Conservation (phyloP, 2,329 filamentous ascomycete genomes). For the Trichoderma koningiopsis region DNA sequence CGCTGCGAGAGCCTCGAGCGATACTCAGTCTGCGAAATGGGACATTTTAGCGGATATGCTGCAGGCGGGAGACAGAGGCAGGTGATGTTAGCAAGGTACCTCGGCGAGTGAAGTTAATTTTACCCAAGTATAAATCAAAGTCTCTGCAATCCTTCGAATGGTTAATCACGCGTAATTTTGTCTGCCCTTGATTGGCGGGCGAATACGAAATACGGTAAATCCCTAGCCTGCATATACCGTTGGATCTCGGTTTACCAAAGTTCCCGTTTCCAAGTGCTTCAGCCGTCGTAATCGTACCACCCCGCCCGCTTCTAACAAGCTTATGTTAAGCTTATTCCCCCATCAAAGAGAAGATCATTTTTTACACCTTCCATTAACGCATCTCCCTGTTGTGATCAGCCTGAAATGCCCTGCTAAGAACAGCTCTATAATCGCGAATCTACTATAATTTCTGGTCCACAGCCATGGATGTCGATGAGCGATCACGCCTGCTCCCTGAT, state of each 20-base stretch:
- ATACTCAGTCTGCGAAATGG: slow-evolving; percentile 64
- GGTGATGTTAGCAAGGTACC: slow-evolving; percentile 25
- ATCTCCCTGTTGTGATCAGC: background rate
- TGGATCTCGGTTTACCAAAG: background rate
- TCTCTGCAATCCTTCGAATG: background rate
- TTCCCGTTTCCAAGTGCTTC: background rate
- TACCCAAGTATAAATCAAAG: background rate
- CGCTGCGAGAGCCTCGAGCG: slow-evolving; percentile 72
- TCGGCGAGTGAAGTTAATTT: slow-evolving; percentile 18
- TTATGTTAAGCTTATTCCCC: background rate
- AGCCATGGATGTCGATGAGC: background rate
- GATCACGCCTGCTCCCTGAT: background rate
- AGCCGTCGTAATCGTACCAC: background rate
- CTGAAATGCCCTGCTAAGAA: background rate
- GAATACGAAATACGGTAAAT: background rate
- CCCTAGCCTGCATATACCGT: background rate
- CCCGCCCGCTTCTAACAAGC: background rate
- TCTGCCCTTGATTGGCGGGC: background rate
- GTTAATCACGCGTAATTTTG: background rate
- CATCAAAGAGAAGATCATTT: background rate
- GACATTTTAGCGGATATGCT: slow-evolving; percentile 81
- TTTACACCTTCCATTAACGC: background rate
- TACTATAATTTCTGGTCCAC: background rate
- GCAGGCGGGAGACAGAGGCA: slow-evolving; percentile 50
- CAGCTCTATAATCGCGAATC: background rate